Evolutionary conservation across 371 early-diverging fungal species (phyloP).

Genomic region (Capillidium rhysosporum): DNA sequence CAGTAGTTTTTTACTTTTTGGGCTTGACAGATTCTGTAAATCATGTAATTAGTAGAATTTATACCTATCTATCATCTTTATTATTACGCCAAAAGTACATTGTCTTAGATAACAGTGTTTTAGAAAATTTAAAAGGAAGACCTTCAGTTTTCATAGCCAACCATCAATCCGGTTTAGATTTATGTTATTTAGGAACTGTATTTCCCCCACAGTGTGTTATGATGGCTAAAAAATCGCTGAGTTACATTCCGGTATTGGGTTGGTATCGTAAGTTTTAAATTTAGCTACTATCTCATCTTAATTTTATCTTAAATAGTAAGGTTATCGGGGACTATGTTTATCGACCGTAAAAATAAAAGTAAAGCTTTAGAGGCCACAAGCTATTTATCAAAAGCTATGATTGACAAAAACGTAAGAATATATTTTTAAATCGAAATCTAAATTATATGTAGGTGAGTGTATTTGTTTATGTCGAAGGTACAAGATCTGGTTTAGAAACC

Average conservation of each 20-base stretch:
- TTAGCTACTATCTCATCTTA: constrained; percentile 8
- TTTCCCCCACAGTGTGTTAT: constrained; percentile 53
- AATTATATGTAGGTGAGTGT: constrained; percentile 32
- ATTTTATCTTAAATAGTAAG: constrained; percentile 23
- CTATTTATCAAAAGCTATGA: constrained; percentile 51
- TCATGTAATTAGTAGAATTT: too few species aligned
- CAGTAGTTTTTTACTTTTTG: too few species aligned
- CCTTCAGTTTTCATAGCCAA: constrained; percentile 61
- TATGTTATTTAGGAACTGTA: constrained; percentile 44
- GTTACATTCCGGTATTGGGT: constrained; percentile 67
- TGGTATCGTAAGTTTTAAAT: constrained; percentile 55
- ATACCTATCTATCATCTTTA: too few species aligned
- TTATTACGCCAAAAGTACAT: too few species aligned
- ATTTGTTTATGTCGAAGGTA: constrained; percentile 89
- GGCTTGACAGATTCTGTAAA: too few species aligned
- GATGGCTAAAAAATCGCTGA: constrained; percentile 61
- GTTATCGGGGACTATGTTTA: constrained; percentile 60
- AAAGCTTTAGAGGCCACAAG: constrained; percentile 86
- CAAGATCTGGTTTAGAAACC: constrained; percentile 52
- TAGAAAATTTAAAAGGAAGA: background rate
- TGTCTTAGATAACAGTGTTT: too few species aligned
- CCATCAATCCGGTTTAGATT: constrained; percentile 74
- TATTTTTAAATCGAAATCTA: background rate
- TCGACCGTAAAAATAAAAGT: constrained; percentile 65
- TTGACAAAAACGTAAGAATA: constrained; percentile 43